A percentile compares a stretch with the other conserved stretches of the same genome.
Conservation (phyloP, 2,329 filamentous ascomycete genomes). For the Sclerotiophoma versabilis region DNA sequence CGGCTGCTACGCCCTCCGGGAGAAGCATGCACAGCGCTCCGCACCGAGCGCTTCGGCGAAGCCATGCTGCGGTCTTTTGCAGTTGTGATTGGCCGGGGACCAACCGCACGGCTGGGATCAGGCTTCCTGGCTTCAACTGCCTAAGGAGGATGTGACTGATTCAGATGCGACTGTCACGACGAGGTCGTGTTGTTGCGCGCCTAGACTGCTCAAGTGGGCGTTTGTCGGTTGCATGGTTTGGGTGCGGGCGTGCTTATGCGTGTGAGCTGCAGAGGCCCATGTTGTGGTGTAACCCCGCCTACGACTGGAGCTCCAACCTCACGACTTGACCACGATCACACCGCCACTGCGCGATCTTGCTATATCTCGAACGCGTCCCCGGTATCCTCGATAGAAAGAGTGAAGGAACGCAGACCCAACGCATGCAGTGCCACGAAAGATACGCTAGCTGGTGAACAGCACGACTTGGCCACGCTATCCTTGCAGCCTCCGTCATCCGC, state of each 20-base stretch:
- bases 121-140: constrained; percentile 19
- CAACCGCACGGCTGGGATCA: constrained; percentile 38
- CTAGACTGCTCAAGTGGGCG: constrained; percentile 10
- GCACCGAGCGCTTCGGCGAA: constrained; percentile 21
- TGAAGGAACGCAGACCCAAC: neutral
- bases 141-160: constrained; percentile 37
- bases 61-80: constrained; percentile 14
- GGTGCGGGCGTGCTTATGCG: constrained; percentile 16
- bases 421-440: constrained; percentile 23
- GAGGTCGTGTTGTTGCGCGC: constrained; percentile 13
- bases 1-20: neutral
- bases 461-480: constrained; percentile 20
- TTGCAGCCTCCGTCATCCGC: constrained; percentile 37
- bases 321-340: constrained; percentile 1
- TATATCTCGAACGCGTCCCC: constrained; percentile 3
- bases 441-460: constrained; percentile 17
- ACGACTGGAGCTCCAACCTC: constrained; percentile 5
- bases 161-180: neutral
- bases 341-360: constrained; percentile 10
- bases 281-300: constrained; percentile 10
- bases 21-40: constrained; percentile 6
- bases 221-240: constrained; percentile 2
- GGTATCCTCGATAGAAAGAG: neutral
- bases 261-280: constrained; percentile 16
- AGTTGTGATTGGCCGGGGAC: constrained; percentile 23